Evolutionary conservation across 805 yeast genomes (phyloP).

Genomic region (Lipomyces spencermartinsiae): DNA sequence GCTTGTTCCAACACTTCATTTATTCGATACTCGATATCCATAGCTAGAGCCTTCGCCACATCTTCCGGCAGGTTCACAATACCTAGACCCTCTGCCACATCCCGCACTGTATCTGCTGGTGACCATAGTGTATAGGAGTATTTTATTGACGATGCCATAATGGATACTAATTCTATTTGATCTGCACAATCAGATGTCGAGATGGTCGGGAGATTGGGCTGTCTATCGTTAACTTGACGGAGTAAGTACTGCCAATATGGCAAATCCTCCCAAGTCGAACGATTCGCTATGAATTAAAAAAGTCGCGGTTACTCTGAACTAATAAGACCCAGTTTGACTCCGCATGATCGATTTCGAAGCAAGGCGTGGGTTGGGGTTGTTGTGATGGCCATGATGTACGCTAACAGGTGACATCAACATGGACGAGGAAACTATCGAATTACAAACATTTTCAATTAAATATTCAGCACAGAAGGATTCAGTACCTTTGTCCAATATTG

Average conservation of each 20-base stretch:
- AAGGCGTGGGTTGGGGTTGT: neutral
- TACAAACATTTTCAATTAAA: too few species aligned
- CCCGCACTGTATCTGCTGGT: conserved; percentile 83
- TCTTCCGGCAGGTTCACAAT: conserved; percentile 79
- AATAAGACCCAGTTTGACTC: too few species aligned
- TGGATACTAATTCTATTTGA: neutral
- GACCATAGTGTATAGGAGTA: conserved; percentile 37
- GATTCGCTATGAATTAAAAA: neutral
- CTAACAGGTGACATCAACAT: neutral
- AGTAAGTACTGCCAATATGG: neutral
- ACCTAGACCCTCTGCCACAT: conserved; percentile 93
- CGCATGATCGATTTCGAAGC: too few species aligned
- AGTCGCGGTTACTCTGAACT: neutral
- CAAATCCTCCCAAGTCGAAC: neutral
- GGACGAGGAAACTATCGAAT: too few species aligned
- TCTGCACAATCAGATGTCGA: neutral
- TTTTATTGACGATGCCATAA: conserved; percentile 14
- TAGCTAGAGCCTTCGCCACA: conserved; percentile 90
- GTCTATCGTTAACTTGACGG: neutral
- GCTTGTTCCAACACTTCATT: conserved; percentile 97
- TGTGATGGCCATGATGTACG: neutral
- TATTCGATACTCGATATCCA: conserved; percentile 98
- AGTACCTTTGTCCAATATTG: neutral
- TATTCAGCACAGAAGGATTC: too few species aligned
- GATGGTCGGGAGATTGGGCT: neutral